Evolutionary conservation across 2,329 filamentous ascomycete species (phyloP).

Genomic region (Rhytidhysteron rufulum): DNA sequence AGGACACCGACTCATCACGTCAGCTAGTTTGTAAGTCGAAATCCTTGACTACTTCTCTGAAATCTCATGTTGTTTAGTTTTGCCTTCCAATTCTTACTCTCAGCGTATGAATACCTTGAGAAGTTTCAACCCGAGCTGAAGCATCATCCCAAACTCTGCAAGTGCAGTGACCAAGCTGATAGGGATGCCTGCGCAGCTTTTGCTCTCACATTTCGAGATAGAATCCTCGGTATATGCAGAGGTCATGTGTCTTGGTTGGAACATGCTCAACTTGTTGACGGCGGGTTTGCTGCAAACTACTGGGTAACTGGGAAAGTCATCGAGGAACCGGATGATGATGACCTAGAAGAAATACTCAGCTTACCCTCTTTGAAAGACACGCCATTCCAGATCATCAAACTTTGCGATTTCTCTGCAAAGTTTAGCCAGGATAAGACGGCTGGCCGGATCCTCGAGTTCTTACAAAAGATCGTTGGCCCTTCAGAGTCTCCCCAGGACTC

Average conservation of each 20-base stretch:
- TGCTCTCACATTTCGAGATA: background rate
- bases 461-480: too few relatives aligned
- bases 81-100: slow-evolving; percentile 3
- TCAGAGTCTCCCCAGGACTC: too few relatives aligned
- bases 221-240: background rate
- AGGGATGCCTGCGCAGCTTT: background rate
- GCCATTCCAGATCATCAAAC: slow-evolving; percentile 7
- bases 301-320: background rate
- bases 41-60: background rate
- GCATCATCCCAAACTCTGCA: background rate
- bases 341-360: background rate
- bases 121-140: background rate
- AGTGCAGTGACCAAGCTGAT: background rate
- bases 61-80: slow-evolving; percentile 1
- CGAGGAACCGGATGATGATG: too few relatives aligned
- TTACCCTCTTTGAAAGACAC: slow-evolving; percentile 1
- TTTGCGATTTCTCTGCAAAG: background rate
- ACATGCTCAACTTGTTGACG: too few relatives aligned
- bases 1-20: slow-evolving; percentile 6
- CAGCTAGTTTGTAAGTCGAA: slow-evolving; percentile 7
- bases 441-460: too few relatives aligned
- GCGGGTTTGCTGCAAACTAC: background rate
- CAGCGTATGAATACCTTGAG: background rate
- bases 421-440: background rate
- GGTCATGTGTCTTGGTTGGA: background rate